Conservation (phyloP, 305 asterid species). For the Ilex paraguariensis region DNA sequence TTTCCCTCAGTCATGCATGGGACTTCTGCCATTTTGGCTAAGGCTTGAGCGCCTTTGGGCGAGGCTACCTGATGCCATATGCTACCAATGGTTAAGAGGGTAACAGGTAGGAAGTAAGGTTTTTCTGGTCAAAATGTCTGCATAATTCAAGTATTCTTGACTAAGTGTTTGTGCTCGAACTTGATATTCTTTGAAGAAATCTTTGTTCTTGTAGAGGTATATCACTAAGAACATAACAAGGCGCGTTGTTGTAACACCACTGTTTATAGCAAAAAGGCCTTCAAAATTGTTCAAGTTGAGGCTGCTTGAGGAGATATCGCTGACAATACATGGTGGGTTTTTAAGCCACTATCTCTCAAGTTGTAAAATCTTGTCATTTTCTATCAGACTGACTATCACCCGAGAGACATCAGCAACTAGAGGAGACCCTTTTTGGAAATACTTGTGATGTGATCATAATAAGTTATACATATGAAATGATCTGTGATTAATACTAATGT, state of each 20-base stretch:
- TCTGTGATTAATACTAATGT: not conserved
- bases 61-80: too few relatives aligned
- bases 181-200: constrained; percentile 18
- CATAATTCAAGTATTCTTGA: constrained; percentile 26
- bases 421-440: constrained; percentile 38
- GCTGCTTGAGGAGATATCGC: constrained; percentile 11
- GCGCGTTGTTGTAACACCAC: constrained; percentile 27
- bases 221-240: constrained; percentile 20
- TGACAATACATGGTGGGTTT: constrained; percentile 13
- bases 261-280: constrained; percentile 35
- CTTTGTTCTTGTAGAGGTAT: constrained; percentile 26
- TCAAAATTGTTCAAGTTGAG: constrained; percentile 23
- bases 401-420: constrained; percentile 38
- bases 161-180: constrained; percentile 26
- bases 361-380: constrained; percentile 24
- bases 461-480: not conserved
- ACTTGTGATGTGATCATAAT: constrained; percentile 14
- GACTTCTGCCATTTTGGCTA: too few relatives aligned
- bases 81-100: too few relatives aligned
- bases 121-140: constrained; percentile 32
- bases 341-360: constrained; percentile 19
- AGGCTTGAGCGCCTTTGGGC: too few relatives aligned
- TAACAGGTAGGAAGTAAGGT: constrained; percentile 13
- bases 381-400: constrained; percentile 30
- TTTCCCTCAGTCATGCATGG: too few relatives aligned